Evolutionary conservation across 148 eudicot genomes (phyloP).

Genomic region (Chenopodium formosanum): DNA sequence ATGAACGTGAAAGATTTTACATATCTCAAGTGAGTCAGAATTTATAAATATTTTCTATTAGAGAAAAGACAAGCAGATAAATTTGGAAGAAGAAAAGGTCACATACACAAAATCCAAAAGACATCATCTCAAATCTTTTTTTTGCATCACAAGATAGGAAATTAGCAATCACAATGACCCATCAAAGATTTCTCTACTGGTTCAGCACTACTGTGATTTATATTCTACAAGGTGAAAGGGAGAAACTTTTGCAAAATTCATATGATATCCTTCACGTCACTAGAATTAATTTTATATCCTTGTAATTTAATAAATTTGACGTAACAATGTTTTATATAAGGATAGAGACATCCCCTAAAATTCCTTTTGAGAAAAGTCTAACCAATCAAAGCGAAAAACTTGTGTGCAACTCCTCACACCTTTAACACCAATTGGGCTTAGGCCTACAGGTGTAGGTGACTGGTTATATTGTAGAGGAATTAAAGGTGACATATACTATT

Average conservation of each 20-base stretch:
- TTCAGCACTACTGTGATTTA: background rate
- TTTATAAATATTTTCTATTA: background rate
- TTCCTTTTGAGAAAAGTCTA: no score
- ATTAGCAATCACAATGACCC: slow-evolving; percentile 6
- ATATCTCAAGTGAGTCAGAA: slow-evolving; percentile 14
- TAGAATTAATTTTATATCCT: no score
- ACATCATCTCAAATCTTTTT: slow-evolving; percentile 24
- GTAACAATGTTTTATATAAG: no score
- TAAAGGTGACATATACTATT: background rate
- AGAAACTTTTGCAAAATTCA: no score
- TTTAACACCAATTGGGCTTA: no score
- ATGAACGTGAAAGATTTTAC: background rate
- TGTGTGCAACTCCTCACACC: no score
- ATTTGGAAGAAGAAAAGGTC: background rate
- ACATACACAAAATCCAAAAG: slow-evolving; percentile 8
- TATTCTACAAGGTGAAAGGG: no score
- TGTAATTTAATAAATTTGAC: no score
- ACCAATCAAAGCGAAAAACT: no score
- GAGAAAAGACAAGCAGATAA: background rate
- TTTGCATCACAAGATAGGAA: slow-evolving; percentile 11
- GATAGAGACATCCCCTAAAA: no score
- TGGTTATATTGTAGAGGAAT: background rate
- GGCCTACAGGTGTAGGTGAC: no score
- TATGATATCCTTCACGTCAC: no score
- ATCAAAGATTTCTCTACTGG: background rate